Evolutionary conservation across 2,329 filamentous ascomycete genomes (phyloP).

Genomic region (Arachnomyces sp.): DNA sequence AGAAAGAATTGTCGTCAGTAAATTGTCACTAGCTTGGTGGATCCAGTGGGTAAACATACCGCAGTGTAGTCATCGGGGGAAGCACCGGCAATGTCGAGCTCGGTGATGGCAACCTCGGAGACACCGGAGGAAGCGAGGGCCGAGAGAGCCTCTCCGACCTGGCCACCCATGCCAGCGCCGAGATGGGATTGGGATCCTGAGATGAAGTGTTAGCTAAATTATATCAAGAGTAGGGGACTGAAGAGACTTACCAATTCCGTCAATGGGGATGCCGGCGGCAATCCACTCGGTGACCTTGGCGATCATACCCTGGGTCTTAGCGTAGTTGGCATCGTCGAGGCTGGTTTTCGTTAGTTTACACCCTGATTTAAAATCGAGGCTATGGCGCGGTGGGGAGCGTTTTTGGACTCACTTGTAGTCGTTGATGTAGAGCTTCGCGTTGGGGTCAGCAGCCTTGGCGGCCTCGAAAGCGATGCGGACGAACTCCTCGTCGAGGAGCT

Average conservation of each 20-base stretch:
- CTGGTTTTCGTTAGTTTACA: slow-evolving; percentile 28
- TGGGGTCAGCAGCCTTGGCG: slow-evolving; percentile 57
- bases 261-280: slow-evolving; percentile 54
- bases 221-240: too few relatives aligned
- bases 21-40: slow-evolving; percentile 15
- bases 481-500: slow-evolving; percentile 61
- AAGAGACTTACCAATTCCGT: slow-evolving; percentile 45
- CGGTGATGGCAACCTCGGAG: slow-evolving; percentile 55
- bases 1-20: slow-evolving; percentile 9
- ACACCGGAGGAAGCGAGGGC: slow-evolving; percentile 44
- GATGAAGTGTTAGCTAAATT: slow-evolving; percentile 6
- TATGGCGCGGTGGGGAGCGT: too few relatives aligned
- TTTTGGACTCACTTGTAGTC: slow-evolving; percentile 51
- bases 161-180: slow-evolving; percentile 3
- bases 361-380: slow-evolving; percentile 5
- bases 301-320: slow-evolving; percentile 51
- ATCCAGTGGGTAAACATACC: slow-evolving; percentile 21
- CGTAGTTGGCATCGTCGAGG: slow-evolving; percentile 52
- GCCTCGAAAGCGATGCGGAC: slow-evolving; percentile 62
- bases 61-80: slow-evolving; percentile 50
- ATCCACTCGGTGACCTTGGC: slow-evolving; percentile 56
- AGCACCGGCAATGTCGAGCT: slow-evolving; percentile 57
- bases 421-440: slow-evolving; percentile 66
- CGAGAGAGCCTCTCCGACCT: slow-evolving; percentile 34
- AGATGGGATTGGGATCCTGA: slow-evolving; percentile 48